Base-by-base conservation (phyloP, 2,329 filamentous ascomycete genomes). In the Neonectria faginata region DNA sequence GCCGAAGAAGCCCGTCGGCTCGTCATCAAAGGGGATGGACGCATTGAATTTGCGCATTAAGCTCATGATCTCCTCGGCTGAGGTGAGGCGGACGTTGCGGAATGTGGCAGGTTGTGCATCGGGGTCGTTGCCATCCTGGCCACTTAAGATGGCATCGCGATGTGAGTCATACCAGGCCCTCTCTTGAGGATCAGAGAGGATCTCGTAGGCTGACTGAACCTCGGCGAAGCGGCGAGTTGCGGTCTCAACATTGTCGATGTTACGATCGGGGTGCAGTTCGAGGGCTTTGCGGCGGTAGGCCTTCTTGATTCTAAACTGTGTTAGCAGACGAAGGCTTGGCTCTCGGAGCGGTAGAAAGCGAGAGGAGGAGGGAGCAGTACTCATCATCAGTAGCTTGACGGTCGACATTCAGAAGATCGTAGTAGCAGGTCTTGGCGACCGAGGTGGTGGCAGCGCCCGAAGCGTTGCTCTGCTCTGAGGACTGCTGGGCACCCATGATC, bases 131-230 rank as follows among this genome's bases (percentile, higher is more conserved):
- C 76, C 69, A 58, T 89, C 87, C 62, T 87, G 85, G 42, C 90
- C 91, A 31, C 87, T 86, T 67, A 98, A 82, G 66, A 98, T 97
- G 55, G 92, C 89, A 71, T 94, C 90, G 65, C 93, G 91, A 76
- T 99, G 96, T 3, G 94, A 94, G 80, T 99, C 95, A 81, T 99
- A 99, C 96, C 96, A 99, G 33, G 94, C 91, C 71, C 96, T 89
- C 78, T 99, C 96, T 77, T 99, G 95, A 11, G 94, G 90, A 77
- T 99, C 96, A 2, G 94, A 97, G 1, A 99, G 87, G n/a, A 99
- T 89, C 78, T 98, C 93, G 77, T 99, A 97, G 51, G 96, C 96
- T 39, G 94, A 87, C 78, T 97, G 95, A 29, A 98, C 86, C 76
- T 97, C 94, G 54, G 96, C 94, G 77, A 99, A 99, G 57, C 90